These are phyloP conservation scores for Tetragonia tetragonoides DNA, from an alignment of 148 eudicot species.

Conservation along the genomic window DNA sequence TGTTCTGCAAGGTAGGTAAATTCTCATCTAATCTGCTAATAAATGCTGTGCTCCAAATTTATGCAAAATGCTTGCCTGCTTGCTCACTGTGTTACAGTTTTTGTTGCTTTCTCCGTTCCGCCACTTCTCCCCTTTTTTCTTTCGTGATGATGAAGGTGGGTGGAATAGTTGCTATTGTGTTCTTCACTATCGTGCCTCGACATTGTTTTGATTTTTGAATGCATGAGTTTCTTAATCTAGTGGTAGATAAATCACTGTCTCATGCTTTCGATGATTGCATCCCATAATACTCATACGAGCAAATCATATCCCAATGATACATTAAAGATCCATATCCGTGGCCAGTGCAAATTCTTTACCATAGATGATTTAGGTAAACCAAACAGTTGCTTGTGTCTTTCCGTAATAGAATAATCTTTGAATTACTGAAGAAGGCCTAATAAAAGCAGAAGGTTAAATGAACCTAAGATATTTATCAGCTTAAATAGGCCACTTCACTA, in stretches of 20 bases:
- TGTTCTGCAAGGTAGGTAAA: constrained; percentile 89
- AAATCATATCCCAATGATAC: neutral
- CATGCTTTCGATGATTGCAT: no score
- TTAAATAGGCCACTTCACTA: no score
- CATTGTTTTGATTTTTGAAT: neutral
- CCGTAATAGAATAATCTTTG: no score
- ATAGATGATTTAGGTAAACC: neutral
- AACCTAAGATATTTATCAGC: no score
- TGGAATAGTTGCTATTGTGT: neutral
- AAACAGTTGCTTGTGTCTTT: neutral
- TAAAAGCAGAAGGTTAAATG: no score
- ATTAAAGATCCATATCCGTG: neutral
- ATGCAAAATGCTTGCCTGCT: constrained; percentile 4
- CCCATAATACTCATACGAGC: no score
- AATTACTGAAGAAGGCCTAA: no score
- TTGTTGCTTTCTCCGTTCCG: constrained; percentile 8
- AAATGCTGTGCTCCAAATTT: neutral
- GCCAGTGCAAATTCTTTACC: neutral
- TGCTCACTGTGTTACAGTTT: neutral
- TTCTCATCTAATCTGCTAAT: neutral
- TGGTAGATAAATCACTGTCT: neutral
- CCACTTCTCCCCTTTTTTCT: neutral
- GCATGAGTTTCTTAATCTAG: neutral
- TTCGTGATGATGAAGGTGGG: neutral
- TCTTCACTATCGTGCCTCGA: neutral